Base-by-base conservation (phyloP, 1,139 yeast genomes). In the Suhomyces taliae region DNA sequence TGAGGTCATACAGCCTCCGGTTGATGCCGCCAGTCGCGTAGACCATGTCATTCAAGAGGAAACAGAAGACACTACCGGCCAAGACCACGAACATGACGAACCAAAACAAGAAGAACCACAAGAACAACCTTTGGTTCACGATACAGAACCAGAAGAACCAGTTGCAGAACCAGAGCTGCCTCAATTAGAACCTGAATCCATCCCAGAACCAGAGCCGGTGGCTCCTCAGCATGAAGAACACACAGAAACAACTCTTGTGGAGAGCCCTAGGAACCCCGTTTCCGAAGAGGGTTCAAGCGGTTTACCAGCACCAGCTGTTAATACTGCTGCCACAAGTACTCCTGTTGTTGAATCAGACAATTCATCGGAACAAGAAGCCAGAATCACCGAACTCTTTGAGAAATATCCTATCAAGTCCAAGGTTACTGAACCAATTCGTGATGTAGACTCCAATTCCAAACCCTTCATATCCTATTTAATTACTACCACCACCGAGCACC, bases 391-490 rank as follows among this genome's bases (percentile, higher is more conserved):
- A 9, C 43, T 40, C 12, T 65, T 60, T 50, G 63, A 59, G 27
- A 56, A 56, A 40, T 69, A 64, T 50, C 37, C 47, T 27, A 70
- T 80, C 27, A 60, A 64, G n/a, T 64, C 79, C 12, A 59, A 67
- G 3, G 95, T 90, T 4, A 70, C 82, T 5, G 81, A 81, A 37
- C 97, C 98, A 0, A 83, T 83, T 56, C 85, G 90, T 59, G 96
- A 89, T 53, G 58, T 73, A 54, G 84, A 82, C 54, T 89, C 88
- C 42, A 87, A 89, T 2, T 88, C 88, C 53, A 87, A 86, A 54
- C 86, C 95, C 5, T 91, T 75, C 65, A 89, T 90, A 8, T 82
- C 96, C 5, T 93, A 90, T 61, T 78, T 88, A 43, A 76, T 93
- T 33, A 81, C 87, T 12, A 85, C 96, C n/a, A 67, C 72, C 0